phyloP scores from a whole-genome alignment of 768 basidiomycete species.

The Agrocybe pediades region DNA sequence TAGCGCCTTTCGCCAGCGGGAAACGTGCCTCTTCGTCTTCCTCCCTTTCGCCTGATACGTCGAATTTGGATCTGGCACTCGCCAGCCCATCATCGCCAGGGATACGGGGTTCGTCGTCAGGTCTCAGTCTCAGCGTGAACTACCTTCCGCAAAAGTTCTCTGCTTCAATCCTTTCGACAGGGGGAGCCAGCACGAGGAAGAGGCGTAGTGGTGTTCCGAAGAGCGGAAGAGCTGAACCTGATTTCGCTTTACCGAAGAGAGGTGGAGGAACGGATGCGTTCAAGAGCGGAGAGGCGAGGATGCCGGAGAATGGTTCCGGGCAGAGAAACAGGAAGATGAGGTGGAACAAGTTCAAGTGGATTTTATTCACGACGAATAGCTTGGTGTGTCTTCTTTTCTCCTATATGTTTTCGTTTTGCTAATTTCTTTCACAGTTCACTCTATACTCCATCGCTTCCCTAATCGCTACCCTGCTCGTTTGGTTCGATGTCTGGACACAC shows the following conservation, averaged over 20 bases:
- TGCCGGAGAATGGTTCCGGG: conserved; percentile 28
- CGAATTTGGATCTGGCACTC: background rate
- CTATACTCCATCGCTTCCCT: conserved; percentile 54
- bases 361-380: conserved; percentile 64
- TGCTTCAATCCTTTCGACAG: conserved; percentile 35
- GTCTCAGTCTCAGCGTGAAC: conserved; percentile 62
- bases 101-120: background rate
- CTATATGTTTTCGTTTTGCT: no score
- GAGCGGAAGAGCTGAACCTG: conserved; percentile 20
- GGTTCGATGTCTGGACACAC: conserved; percentile 70
- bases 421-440: background rate
- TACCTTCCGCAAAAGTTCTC: conserved; percentile 80
- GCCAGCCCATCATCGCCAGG: background rate
- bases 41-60: background rate
- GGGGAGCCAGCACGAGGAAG: background rate
- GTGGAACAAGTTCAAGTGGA: conserved; percentile 88
- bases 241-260: conserved; percentile 48
- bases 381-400: conserved; percentile 30
- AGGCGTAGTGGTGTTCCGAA: conserved; percentile 19
- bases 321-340: conserved; percentile 41
- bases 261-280: conserved; percentile 74
- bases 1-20: background rate
- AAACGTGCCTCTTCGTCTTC: background rate
- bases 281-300: conserved; percentile 47
- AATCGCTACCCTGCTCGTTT: conserved; percentile 67